Base-by-base conservation (phyloP, 805 yeast genomes). In the Candida methanosorbosa region DNA sequence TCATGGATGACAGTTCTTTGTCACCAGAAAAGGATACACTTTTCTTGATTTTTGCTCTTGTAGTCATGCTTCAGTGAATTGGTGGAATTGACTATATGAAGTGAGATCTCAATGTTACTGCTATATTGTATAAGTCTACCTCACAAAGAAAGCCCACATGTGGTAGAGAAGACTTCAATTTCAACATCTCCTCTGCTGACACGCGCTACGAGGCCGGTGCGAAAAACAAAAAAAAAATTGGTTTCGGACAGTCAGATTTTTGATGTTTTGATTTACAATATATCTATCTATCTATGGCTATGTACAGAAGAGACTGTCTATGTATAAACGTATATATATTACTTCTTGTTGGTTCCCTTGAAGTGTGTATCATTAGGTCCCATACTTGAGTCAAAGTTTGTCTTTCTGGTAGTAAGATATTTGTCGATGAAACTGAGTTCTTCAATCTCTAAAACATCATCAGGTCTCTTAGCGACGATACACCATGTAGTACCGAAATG, bases 401-500 rank as follows among this genome's bases (percentile, higher is more conserved):
- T 54, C 35, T 42, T 46, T 21, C 47, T 43, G 11, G 57, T 50
- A 15, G 51, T 63, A 46, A 63, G 63, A 37, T 70, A 73, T 43
- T 70, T 72, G 38, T 73, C 76, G 25, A 64, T 50, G 44, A 70
- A 69, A 0, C 71, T 64, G 40, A 71, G 48, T 42, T 72, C 79
- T 21, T 61, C 66, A 20, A 54, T 49, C 30, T 61, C 63, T 48
- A 62, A 64, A 5, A 70, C 65, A 50, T 81, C 90, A 36, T 77
- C 81, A n/a, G 81, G 80, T 44, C 70, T 66, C 59, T 83, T 83
- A 29, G 86, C 81, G 7, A 81, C 76, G 44, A 81, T 66, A 59
- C 81, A 72, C 92, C 92, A 88, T 5, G 96, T 86, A 1, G 97
- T 83, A 16, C 97, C 97, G 41, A 92, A 69, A 60, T 92, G 97